Base-by-base conservation (phyloP, 2,329 filamentous ascomycete genomes). In the Capronia epimyces region DNA sequence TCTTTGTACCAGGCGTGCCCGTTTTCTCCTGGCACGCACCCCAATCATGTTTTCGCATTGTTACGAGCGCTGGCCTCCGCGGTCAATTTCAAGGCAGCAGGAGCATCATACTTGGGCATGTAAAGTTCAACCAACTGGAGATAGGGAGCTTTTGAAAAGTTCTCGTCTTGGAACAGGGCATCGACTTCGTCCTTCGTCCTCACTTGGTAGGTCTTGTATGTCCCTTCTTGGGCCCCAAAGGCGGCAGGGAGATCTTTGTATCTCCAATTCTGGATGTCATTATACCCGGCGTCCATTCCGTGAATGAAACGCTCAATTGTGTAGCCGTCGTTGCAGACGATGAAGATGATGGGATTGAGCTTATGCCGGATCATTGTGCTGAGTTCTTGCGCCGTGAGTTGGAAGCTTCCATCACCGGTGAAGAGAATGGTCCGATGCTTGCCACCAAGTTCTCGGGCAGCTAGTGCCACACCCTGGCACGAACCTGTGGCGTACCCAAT, bases 11-110 rank as follows among this genome's bases (percentile, higher is more conserved):
- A 27, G 24, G 10, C 5, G 10, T 27, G 24, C 24, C 24, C 5
- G 24, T 27, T 5, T 10, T 27, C 24, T 32, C 29, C 29, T 3
- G n/a, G 7, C 13, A 32, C n/a, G 29, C 25, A 36, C n/a, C 16
- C n/a, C 6, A 6, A 27, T 43, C 40, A 43, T 43, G 47, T 34
- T 21, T 66, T 76, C 5, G 78, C 74, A 66, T 90, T 91, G 44
- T 75, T 81, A 70, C 72, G 81, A 4, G 86, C 86, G 40, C 82
- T 83, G 3, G 83, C 82, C 66, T 85, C 77, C 0, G 86, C 84
- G 9, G 51, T 53, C 29, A 53, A 22, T 49, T 64, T 54, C 52
- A 69, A 52, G 18, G 62, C 58, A 5, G 61, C 61, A 18, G 67
- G 63, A 8, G 64, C 64, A 63, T 72, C 70, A 25, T 69, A 60